These are phyloP conservation scores for Calocera cornea DNA, from an alignment of 768 basidiomycete species.

Conservation along the genomic window DNA sequence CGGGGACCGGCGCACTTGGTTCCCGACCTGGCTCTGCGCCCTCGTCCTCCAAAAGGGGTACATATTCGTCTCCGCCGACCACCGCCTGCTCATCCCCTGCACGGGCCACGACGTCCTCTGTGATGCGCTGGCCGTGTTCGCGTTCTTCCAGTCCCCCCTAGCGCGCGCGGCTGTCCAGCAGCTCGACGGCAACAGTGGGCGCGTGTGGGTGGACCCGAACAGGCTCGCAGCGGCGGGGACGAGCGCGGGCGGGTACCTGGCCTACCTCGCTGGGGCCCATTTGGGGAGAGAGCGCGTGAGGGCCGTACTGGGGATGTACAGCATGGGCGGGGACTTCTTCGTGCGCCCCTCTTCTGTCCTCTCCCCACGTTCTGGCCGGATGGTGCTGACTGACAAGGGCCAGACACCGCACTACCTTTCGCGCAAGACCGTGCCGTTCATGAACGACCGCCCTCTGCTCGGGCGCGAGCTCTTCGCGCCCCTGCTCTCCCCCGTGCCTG, in stretches of 20 bases:
- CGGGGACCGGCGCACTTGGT: constrained; percentile 47
- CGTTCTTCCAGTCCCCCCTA: too few relatives aligned
- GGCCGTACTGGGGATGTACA: constrained; percentile 46
- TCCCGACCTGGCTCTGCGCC: constrained; percentile 49
- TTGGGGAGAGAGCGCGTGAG: constrained; percentile 37
- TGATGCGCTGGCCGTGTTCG: too few relatives aligned
- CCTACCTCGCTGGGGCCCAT: constrained; percentile 46
- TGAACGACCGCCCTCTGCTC: constrained; percentile 42
- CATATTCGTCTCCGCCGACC: constrained; percentile 50
- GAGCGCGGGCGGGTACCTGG: constrained; percentile 51
- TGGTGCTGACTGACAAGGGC: not conserved
- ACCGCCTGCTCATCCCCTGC: constrained; percentile 39
- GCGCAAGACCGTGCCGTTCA: constrained; percentile 39
- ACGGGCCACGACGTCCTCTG: not conserved
- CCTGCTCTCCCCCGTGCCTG: constrained; percentile 37
- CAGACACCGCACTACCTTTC: constrained; percentile 40
- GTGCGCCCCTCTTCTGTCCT: not conserved
- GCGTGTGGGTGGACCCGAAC: constrained; percentile 27
- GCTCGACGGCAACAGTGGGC: constrained; percentile 18
- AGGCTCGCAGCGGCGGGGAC: constrained; percentile 41
- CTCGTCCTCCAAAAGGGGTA: constrained; percentile 36
- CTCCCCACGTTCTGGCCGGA: not conserved
- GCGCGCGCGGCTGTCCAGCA: not conserved
- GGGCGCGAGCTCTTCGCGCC: constrained; percentile 35
- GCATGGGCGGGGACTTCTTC: constrained; percentile 48